Conservation (phyloP, 2,329 filamentous ascomycete genomes). For the Ceratocystis albifundus region DNA sequence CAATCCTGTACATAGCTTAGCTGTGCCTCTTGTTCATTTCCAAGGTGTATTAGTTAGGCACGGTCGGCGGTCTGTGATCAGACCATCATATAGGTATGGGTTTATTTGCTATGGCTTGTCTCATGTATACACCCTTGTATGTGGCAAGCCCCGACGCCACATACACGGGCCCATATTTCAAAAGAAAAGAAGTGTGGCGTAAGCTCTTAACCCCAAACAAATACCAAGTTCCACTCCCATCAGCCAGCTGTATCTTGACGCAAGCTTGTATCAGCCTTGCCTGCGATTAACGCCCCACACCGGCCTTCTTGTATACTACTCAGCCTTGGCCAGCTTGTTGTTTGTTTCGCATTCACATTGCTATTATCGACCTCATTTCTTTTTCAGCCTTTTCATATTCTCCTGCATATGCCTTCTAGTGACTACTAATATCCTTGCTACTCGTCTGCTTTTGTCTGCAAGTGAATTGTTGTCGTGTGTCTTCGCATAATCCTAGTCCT, state of each 20-base stretch:
- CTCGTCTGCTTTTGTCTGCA: too few species aligned
- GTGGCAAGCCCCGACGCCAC: background rate
- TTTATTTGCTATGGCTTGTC: background rate
- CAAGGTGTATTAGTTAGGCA: too few species aligned
- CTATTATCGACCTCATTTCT: background rate
- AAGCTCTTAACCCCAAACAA: background rate
- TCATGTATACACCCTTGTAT: too few species aligned
- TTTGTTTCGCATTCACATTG: background rate
- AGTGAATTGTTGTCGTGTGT: background rate
- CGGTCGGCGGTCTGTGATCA: too few species aligned
- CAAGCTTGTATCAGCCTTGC: constrained; percentile 17
- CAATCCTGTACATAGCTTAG: too few species aligned
- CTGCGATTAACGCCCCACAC: background rate
- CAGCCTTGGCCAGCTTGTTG: constrained; percentile 4
- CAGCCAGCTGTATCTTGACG: constrained; percentile 15
- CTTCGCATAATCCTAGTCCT: background rate
- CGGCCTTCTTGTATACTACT: background rate
- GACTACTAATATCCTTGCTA: background rate
- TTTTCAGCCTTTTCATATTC: background rate
- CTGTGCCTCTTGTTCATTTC: too few species aligned
- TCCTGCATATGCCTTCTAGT: background rate
- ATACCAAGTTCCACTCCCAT: background rate
- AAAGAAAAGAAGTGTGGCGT: constrained; percentile 5
- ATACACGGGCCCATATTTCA: background rate
- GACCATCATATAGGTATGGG: too few species aligned